Base-by-base conservation (phyloP, 257 asterid species). In the Buddleja alternifolia region DNA sequence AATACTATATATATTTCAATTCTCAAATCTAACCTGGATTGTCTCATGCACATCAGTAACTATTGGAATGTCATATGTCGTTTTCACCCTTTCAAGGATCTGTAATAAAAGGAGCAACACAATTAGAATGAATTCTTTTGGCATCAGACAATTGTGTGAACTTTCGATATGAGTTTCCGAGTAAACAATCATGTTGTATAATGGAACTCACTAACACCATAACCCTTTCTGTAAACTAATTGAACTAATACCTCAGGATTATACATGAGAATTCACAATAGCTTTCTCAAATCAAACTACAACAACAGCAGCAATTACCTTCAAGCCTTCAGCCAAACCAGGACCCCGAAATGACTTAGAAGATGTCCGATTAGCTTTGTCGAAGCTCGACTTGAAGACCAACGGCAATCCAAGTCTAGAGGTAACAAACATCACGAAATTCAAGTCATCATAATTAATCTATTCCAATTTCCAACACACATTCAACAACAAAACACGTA, bases 281-380 rank as follows among this genome's bases (percentile, higher is more conserved):
- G 5, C 4, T 1, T 34, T 6, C 39, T 20, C 41, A 66, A 39
- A 2, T 8, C 60, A 47, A 25, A 12, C 11, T 24, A 21, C 17
- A 48, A 39, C 34, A 25, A 10, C 10, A 34, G 0, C 11, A 63
- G 0, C n/a, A 36, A 47, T 60, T 76, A 86, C 95, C 90, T 82
- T 86, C 80, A 91, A 81, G 73, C 97, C 96, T 75, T 91, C 84
- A 7, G 67, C 62, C 79, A 91, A 73, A 57, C 97, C 97, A 34
- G 97, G 97, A 25, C 97, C 96, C 2, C 97, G 93, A 45, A 91
- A 91, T 66, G 97, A 91, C 76, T 86, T 88, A 8, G 96, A 91
- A 25, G 93, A 88, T 44, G 97, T 91, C 34, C 97, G 81, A 72
- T 88, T 91, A 63, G 95, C 97, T 80, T 90, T 90, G 75, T 90